Evolutionary conservation across 2,329 filamentous ascomycete species (phyloP).

Genomic region (Dactylellina sp.): DNA sequence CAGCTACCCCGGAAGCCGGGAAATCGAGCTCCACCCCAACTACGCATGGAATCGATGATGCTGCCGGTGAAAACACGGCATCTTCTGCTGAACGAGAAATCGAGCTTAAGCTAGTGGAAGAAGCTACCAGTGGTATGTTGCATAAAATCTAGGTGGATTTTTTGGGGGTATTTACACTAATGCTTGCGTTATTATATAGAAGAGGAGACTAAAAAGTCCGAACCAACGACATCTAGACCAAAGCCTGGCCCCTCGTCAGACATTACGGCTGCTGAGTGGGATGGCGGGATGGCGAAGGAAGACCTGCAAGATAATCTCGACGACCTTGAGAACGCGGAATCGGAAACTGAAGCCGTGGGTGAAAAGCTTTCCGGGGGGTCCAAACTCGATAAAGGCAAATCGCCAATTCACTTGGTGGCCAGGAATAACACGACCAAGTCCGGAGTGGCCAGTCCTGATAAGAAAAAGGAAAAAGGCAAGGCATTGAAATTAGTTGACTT

Average conservation of each 20-base stretch:
- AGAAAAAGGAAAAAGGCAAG: conserved; percentile 58
- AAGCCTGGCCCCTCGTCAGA: conserved; percentile 55
- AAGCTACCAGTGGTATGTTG: conserved; percentile 28
- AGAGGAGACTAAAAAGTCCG: conserved; percentile 19
- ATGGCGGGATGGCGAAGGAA: conserved; percentile 55
- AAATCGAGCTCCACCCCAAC: conserved; percentile 10
- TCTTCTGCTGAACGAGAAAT: conserved; percentile 22
- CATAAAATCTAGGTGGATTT: not conserved
- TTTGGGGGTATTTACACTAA: not conserved
- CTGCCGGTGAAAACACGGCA: conserved; percentile 12
- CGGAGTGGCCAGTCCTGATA: conserved; percentile 27
- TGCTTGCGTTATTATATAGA: not conserved
- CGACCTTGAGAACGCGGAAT: conserved; percentile 54
- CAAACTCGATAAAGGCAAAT: conserved; percentile 52
- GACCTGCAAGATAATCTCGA: conserved; percentile 53
- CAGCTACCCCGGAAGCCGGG: conserved; percentile 18
- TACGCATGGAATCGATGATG: conserved; percentile 22
- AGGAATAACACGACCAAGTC: conserved; percentile 27
- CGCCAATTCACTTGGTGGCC: conserved; percentile 32
- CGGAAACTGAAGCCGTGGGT: conserved; percentile 36
- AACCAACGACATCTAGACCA: conserved; percentile 16
- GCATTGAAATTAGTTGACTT: conserved; percentile 78
- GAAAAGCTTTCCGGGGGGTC: conserved; percentile 28
- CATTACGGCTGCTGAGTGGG: conserved; percentile 54
- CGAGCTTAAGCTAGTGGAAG: conserved; percentile 29